Conservation (phyloP, 345 rosid species). For the Pistacia atlantica region DNA sequence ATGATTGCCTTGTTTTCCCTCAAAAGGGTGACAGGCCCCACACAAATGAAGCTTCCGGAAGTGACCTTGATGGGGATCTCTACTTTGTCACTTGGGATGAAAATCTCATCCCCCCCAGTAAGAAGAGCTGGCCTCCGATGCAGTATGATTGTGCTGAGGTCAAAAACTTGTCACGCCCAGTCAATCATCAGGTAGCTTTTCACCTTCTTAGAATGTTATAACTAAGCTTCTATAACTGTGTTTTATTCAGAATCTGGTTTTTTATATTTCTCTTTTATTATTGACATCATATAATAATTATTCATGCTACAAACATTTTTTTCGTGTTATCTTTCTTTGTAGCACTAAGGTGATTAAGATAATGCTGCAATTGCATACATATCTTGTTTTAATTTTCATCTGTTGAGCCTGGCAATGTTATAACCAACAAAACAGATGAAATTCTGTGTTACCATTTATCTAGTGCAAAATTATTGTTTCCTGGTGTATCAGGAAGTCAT, state of each 20-base stretch:
- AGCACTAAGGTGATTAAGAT: not conserved
- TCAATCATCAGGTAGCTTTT: slow-evolving; percentile 62
- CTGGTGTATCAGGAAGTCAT: not conserved
- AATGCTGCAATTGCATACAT: not conserved
- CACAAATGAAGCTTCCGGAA: slow-evolving; percentile 90
- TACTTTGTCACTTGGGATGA: slow-evolving; percentile 95
- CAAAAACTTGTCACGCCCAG: slow-evolving; percentile 32
- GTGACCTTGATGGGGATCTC: slow-evolving; percentile 96
- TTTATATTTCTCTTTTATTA: not conserved
- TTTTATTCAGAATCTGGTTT: not conserved
- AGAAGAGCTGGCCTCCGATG: slow-evolving; percentile 75
- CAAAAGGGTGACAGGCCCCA: slow-evolving; percentile 92
- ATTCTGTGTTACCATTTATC: not conserved
- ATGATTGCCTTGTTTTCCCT: slow-evolving; percentile 91
- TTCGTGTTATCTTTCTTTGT: not conserved
- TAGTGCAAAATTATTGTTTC: not conserved
- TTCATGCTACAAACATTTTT: not conserved
- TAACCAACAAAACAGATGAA: not conserved
- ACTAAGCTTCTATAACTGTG: slow-evolving; percentile 2
- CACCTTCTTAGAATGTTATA: not conserved
- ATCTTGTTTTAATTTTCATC: not conserved
- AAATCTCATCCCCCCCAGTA: slow-evolving; percentile 77
- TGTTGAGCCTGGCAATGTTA: not conserved
- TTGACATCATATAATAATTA: not conserved
- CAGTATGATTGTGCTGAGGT: slow-evolving; percentile 53